phyloP scores from a whole-genome alignment of 129 eudicot genomes.

The Tanacetum coccineum region DNA sequence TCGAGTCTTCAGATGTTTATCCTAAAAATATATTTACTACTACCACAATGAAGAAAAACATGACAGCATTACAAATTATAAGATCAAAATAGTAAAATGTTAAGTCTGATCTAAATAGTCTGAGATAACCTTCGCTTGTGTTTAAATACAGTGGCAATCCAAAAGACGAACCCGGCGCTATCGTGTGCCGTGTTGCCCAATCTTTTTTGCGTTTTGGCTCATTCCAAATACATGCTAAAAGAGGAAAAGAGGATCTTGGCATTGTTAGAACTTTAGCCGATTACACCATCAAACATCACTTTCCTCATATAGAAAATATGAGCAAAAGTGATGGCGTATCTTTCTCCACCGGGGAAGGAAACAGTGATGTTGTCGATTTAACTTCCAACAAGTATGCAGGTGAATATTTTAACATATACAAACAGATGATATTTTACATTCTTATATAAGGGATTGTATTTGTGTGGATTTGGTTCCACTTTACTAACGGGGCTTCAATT shows the following conservation, averaged over 20 bases:
- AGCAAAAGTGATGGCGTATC: slow-evolving; percentile 64
- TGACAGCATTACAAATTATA: too few species aligned
- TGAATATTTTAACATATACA: slow-evolving; percentile 17
- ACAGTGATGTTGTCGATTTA: slow-evolving; percentile 62
- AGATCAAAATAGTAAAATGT: background rate
- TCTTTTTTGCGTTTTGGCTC: slow-evolving; percentile 96
- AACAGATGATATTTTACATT: background rate
- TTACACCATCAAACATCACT: slow-evolving; percentile 82
- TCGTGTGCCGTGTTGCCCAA: slow-evolving; percentile 87
- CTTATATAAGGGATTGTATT: background rate
- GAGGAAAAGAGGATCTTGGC: slow-evolving; percentile 75
- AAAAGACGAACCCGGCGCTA: slow-evolving; percentile 97
- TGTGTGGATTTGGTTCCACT: too few species aligned
- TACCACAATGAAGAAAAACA: too few species aligned
- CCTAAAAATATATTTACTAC: too few species aligned
- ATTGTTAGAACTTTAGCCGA: slow-evolving; percentile 76
- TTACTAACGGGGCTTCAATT: background rate
- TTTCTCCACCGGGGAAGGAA: slow-evolving; percentile 71
- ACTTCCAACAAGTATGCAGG: slow-evolving; percentile 98
- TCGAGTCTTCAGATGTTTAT: too few species aligned
- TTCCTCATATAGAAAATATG: slow-evolving; percentile 79
- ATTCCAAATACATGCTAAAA: slow-evolving; percentile 79
- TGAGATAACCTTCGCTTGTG: background rate
- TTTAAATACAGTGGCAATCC: slow-evolving; percentile 76
- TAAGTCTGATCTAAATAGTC: background rate